Percentiles rank a stretch among this genome's conserved stretches.
These are phyloP conservation scores for Balansia obtecta DNA, from an alignment of 2,329 filamentous ascomycete species.

Conservation along the genomic window DNA sequence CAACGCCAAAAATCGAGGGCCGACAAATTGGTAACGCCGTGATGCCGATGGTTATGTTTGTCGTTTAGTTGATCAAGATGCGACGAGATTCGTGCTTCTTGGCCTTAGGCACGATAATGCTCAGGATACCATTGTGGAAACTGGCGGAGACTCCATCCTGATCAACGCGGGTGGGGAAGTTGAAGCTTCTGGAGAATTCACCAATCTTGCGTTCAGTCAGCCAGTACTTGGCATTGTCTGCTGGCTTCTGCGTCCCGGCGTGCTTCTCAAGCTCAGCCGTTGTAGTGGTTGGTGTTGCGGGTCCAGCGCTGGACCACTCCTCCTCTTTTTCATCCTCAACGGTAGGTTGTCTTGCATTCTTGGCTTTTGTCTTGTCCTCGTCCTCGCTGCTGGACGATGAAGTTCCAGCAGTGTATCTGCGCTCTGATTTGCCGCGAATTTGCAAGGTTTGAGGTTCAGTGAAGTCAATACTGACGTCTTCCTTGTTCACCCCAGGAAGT, in stretches of 20 bases:
- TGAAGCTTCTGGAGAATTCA: conserved; percentile 56
- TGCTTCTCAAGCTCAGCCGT: conserved; percentile 11
- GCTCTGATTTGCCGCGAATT: conserved; percentile 58
- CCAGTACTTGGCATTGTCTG: conserved; percentile 53
- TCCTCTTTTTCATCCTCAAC: conserved; percentile 49
- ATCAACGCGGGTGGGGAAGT: conserved; percentile 52
- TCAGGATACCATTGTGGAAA: conserved; percentile 54
- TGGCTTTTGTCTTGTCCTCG: conserved; percentile 24
- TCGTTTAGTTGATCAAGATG: conserved; percentile 38
- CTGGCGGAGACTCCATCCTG: conserved; percentile 47
- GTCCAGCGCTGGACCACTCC: conserved; percentile 12
- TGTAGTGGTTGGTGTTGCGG: conserved; percentile 4
- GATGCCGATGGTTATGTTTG: neutral
- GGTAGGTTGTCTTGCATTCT: conserved; percentile 41
- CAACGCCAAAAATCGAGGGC: neutral
- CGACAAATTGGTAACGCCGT: no score
- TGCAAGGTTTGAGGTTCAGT: conserved; percentile 61
- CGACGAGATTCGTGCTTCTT: conserved; percentile 44
- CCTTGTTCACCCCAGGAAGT: conserved; percentile 62
- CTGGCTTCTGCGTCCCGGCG: conserved; percentile 18
- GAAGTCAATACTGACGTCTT: conserved; percentile 68
- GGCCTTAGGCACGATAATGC: conserved; percentile 52
- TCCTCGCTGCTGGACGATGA: conserved; percentile 19
- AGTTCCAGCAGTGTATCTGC: conserved; percentile 44
- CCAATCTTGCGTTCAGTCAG: conserved; percentile 52